Evolutionary conservation across 192 early-diverging fungal species (phyloP).

Genomic region (Dissophora ornata): DNA sequence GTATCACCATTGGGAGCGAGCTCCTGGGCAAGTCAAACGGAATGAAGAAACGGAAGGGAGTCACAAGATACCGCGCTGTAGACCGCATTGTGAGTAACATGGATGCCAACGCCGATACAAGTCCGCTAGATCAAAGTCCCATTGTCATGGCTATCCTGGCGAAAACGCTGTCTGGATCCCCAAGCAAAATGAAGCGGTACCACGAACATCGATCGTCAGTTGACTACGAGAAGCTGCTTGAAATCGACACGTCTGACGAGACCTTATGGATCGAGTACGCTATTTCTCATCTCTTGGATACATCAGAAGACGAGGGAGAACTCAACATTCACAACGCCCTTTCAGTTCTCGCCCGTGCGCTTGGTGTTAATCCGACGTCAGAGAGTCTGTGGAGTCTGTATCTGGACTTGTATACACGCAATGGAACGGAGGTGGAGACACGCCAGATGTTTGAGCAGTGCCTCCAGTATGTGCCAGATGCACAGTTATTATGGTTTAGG

Average conservation of each 20-base stretch:
- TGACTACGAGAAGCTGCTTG: conserved; percentile 15
- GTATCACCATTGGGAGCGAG: no score
- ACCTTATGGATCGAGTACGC: conserved; percentile 31
- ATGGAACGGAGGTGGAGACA: conserved; percentile 16
- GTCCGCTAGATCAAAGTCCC: conserved; percentile 11
- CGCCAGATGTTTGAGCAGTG: conserved; percentile 25
- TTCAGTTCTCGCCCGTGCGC: conserved; percentile 12
- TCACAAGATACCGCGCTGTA: not conserved
- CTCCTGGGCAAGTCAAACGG: no score
- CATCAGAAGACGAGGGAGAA: not conserved
- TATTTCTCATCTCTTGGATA: conserved; percentile 2
- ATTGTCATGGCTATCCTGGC: conserved; percentile 9
- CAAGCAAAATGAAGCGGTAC: conserved; percentile 18
- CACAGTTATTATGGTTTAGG: conserved; percentile 40
- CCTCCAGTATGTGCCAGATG: conserved; percentile 14
- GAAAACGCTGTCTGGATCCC: conserved; percentile 7
- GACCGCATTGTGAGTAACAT: not conserved
- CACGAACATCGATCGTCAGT: not conserved
- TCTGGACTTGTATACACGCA: conserved; percentile 18
- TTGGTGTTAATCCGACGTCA: not conserved
- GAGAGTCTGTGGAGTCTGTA: conserved; percentile 38
- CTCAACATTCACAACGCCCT: not conserved
- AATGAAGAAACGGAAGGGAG: no score
- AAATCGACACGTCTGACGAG: not conserved
- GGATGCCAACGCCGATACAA: no score